Conservation (phyloP, 2,329 filamentous ascomycete species). For the Venturia nashicola region DNA sequence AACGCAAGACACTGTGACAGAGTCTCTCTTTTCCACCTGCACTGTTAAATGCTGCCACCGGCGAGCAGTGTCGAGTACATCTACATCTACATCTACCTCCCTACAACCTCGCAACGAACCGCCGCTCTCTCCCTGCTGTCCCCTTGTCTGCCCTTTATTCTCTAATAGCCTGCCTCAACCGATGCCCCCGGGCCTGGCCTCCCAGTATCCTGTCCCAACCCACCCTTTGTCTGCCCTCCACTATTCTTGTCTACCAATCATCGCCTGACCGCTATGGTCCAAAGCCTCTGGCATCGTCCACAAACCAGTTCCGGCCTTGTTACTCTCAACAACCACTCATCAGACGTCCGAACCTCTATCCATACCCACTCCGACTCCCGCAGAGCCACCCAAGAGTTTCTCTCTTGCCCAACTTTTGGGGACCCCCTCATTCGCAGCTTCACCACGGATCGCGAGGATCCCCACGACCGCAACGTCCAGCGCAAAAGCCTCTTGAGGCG, state of each 20-base stretch:
- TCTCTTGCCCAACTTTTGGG: background rate
- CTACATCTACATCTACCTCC: background rate
- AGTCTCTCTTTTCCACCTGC: background rate
- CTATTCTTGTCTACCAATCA: background rate
- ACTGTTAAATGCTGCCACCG: background rate
- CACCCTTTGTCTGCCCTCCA: background rate
- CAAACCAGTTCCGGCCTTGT: background rate
- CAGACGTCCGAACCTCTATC: background rate
- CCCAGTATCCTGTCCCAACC: background rate
- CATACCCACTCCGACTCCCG: background rate
- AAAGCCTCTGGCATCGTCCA: conserved; percentile 1
- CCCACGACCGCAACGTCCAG: background rate
- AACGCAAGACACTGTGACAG: background rate
- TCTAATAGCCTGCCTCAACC: background rate
- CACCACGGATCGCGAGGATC: background rate
- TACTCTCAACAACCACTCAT: background rate
- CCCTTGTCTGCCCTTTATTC: background rate
- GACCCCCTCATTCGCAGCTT: background rate
- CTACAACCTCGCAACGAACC: background rate
- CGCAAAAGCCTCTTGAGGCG: background rate
- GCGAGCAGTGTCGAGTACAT: too few species aligned
- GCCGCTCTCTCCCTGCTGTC: background rate
- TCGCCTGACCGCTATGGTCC: background rate
- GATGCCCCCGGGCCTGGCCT: background rate
- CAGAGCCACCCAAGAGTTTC: conserved; percentile 3